Evolutionary conservation across 371 early-diverging fungal genomes (phyloP), one percentile per base, ranked within the genome.

Genomic region (Synchytrium microbalum): DNA sequence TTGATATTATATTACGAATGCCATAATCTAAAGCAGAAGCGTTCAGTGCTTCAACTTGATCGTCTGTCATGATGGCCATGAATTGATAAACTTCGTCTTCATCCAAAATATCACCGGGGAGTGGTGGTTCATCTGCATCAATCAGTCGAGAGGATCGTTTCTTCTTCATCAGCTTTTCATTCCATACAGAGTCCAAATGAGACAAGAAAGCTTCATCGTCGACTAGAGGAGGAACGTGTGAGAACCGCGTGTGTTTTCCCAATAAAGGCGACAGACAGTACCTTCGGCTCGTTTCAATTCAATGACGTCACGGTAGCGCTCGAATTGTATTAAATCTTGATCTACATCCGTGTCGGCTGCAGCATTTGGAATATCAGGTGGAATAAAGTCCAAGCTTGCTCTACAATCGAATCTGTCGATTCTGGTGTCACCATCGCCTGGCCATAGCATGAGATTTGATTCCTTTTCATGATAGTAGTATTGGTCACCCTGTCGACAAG

Each of bases 361-460:
- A 56, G 24, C 24, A 5, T 56, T 5, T 24, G 13, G 13, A 8
- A 24, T 56, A 24, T 26, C 24, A 8, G 24, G 13, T 56, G 56
- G 56, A 10, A 56, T 5, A 56, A 10, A 56, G 29, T 56, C 56
- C 8, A 56, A 24, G 13, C 8, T 13, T 24, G 56, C 56, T 29
- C 56, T 56, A 29, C 26, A 24, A 24, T 56, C 56, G 24, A 56
- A 56, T 56, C 56, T 24, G 29, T 56, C 56, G 29, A 56, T 56
- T 29, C 24, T 5, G 24, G 56, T 56, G 8, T 56, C 56, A 10
- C 24, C 8, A 56, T 56, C 56, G 5, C 56, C 56, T 8, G 26
- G 26, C 56, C 56, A 56, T 56, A 26, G 5, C 26, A 13, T 56
- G 13, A 56, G 29, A 56, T 56, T 56, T 26, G 5, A 13, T 24